Percentiles rank a stretch among this genome's conserved stretches.
phyloP scores from a whole-genome alignment of 2,329 filamentous ascomycete genomes.

The Fusarium fujikuroi region DNA sequence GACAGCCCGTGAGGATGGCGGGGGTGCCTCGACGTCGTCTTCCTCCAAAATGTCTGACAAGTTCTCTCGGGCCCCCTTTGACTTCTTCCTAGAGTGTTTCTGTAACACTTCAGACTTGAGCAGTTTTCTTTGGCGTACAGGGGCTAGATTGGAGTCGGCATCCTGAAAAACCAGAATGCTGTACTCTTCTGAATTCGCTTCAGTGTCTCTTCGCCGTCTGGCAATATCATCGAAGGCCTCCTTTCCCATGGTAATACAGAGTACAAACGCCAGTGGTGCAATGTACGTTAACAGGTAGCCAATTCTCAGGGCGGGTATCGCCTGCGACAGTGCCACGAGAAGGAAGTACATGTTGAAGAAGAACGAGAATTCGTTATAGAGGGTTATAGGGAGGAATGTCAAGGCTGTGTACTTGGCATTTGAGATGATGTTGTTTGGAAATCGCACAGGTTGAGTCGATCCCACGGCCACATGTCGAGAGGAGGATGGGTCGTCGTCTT shows the following conservation, averaged over 20 bases:
- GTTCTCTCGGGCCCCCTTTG: conserved; percentile 47
- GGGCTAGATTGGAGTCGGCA: conserved; percentile 53
- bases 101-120: conserved; percentile 57
- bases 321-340: conserved; percentile 92
- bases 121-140: conserved; percentile 51
- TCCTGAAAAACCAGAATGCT: conserved; percentile 79
- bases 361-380: conserved; percentile 99
- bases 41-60: conserved; percentile 77
- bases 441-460: conserved; percentile 76
- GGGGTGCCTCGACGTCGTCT: conserved; percentile 55
- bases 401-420: conserved; percentile 98
- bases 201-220: conserved; percentile 84
- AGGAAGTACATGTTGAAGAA: conserved; percentile 99
- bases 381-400: conserved; percentile 91
- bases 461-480: conserved; percentile 83
- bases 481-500: conserved; percentile 72
- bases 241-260: conserved; percentile 92
- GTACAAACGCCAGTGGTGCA: conserved; percentile 89
- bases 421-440: conserved; percentile 90
- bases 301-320: conserved; percentile 88
- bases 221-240: conserved; percentile 95
- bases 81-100: conserved; percentile 47
- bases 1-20: conserved; percentile 62
- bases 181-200: conserved; percentile 94
- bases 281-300: conserved; percentile 96